Percentiles rank a stretch among this genome's conserved stretches.
phyloP scores from a whole-genome alignment of 805 yeast species.

The Candida hungchunana region DNA sequence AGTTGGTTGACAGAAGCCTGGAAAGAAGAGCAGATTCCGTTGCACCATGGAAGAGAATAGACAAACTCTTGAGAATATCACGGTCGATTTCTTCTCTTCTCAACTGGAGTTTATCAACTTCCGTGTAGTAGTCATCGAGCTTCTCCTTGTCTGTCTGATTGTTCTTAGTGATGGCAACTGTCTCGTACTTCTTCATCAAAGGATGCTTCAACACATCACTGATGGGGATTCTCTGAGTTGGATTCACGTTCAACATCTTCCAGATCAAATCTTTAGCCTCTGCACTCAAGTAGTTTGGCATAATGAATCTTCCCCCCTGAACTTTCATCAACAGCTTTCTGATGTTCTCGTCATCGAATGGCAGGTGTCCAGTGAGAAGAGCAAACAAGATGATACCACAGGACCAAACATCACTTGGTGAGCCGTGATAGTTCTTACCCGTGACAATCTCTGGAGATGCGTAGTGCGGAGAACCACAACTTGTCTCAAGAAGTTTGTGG shows the following conservation, averaged over 20 bases:
- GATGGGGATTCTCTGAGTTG: constrained; percentile 73
- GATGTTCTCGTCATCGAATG: constrained; percentile 95
- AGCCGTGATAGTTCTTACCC: constrained; percentile 92
- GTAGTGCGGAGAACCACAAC: constrained; percentile 98
- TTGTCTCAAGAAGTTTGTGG: constrained; percentile 81
- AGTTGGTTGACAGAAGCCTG: constrained; percentile 49
- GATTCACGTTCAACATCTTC: constrained; percentile 79
- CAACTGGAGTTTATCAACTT: constrained; percentile 35
- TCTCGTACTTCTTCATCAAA: constrained; percentile 67
- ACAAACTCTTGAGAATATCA: constrained; percentile 70
- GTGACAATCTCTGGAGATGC: constrained; percentile 98
- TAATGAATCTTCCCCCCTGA: constrained; percentile 79
- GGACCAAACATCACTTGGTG: constrained; percentile 97
- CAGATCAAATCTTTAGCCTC: constrained; percentile 87
- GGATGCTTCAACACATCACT: constrained; percentile 79
- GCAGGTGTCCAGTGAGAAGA: constrained; percentile 87
- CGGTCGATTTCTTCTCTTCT: constrained; percentile 48
- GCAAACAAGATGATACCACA: constrained; percentile 96
- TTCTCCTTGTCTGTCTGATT: constrained; percentile 27
- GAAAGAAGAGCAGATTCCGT: constrained; percentile 46
- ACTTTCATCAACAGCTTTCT: constrained; percentile 84
- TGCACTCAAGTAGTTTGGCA: constrained; percentile 72
- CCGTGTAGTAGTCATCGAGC: constrained; percentile 33
- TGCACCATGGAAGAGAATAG: constrained; percentile 80
- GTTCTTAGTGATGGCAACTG: constrained; percentile 30